These are phyloP conservation scores for Reticulascus tulasneorum DNA, from an alignment of 2,329 filamentous ascomycete genomes.

Conservation along the genomic window DNA sequence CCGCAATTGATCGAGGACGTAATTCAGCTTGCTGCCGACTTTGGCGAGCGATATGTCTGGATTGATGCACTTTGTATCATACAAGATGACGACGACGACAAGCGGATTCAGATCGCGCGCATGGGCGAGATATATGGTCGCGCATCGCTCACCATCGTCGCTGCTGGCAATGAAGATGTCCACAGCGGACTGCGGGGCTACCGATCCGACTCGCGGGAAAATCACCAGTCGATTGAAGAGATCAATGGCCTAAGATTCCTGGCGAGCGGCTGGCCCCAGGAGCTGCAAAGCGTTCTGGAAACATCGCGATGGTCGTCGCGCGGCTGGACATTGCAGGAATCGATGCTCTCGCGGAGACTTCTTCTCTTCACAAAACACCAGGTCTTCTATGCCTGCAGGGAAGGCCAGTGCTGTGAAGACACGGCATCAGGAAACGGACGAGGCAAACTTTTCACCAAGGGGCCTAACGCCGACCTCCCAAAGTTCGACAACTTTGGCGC, in stretches of 20 bases:
- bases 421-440: too few relatives aligned
- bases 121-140: slow-evolving; percentile 27
- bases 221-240: slow-evolving; percentile 21
- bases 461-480: too few relatives aligned
- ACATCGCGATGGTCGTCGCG: slow-evolving; percentile 32
- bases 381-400: slow-evolving; percentile 37
- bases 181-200: slow-evolving; percentile 31
- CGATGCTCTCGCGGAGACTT: slow-evolving; percentile 29
- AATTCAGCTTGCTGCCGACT: slow-evolving; percentile 23
- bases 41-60: slow-evolving; percentile 35
- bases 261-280: slow-evolving; percentile 1
- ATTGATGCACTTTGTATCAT: slow-evolving; percentile 33
- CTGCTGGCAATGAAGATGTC: slow-evolving; percentile 27
- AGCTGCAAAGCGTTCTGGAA: slow-evolving; percentile 15
- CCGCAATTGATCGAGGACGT: slow-evolving; percentile 15
- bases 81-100: slow-evolving; percentile 19
- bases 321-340: slow-evolving; percentile 38
- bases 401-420: too few relatives aligned
- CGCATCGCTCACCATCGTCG: slow-evolving; percentile 33
- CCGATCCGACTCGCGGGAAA: slow-evolving; percentile 23
- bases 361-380: slow-evolving; percentile 34
- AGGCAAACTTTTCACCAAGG: too few relatives aligned
- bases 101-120: slow-evolving; percentile 33
- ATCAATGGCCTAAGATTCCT: slow-evolving; percentile 1
- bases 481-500: too few relatives aligned